Base-by-base conservation (phyloP, 31 red algal genomes). In the Asparagopsis taxiformis region DNA sequence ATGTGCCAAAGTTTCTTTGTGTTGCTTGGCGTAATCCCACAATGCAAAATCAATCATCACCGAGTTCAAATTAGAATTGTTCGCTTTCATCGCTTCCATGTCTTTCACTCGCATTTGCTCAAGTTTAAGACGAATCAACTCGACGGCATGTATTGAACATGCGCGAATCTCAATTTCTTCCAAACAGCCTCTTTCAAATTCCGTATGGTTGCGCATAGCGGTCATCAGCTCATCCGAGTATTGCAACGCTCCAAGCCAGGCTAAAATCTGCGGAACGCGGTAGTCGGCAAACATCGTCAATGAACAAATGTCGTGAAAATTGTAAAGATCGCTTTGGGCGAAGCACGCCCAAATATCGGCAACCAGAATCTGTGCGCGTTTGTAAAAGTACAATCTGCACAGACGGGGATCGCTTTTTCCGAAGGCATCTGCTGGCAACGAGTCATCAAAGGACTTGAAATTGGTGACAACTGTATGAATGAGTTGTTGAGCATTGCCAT, bases 261-360 rank as follows among this genome's bases (percentile, higher is more conserved):
- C 57, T n/a, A 78, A 60, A 15, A 66, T 56, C 29, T 78, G 74
- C 3, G 74, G 74, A 26, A 78, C 74, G 25, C 74, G 16, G 49
- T 78, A 78, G 43, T 78, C 74, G 35, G 74, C 59, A 65, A 78
- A 78, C 74, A 78, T 78, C 1, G 74, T 78, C 2, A 78, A 22
- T n/a, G 19, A 30, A 43, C 41, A 17, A 38, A 78, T 78, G n/a
- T 78, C 74, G 41, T 55, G 60, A 30, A 78, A 78, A 25, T 35
- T 20, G 31, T 65, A 55, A 8, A 38, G 23, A 20, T 51, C 33
- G 7, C 17, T 53, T 5, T 43, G 16, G 1, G 74, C 74, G 60
- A 78, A 78, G 39, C 74, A 78, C 13, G 74, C 74, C 74, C 74
- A 78, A 15, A 78, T 57, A 38, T 78, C 74, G 37, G 74, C 74